phyloP scores from a whole-genome alignment of 1,139 yeast genomes.

The Petasospora fabianii region DNA sequence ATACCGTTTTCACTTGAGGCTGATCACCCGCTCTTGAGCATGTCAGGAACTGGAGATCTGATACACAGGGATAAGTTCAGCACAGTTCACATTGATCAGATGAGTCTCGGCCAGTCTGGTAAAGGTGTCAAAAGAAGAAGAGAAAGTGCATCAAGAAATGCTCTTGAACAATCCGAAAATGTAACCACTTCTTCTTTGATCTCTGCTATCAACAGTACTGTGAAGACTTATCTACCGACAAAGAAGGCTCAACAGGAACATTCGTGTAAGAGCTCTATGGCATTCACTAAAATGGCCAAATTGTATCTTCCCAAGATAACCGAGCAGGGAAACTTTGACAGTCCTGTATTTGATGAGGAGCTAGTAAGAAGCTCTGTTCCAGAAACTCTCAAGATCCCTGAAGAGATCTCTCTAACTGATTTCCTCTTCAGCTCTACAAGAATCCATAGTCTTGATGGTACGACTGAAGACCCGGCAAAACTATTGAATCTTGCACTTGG shows the following conservation, averaged over 20 bases:
- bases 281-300: constrained; percentile 10
- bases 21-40: neutral
- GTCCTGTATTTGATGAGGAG: constrained; percentile 6
- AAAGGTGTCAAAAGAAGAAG: no score
- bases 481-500: constrained; percentile 6
- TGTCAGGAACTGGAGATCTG: no score
- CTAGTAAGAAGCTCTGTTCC: constrained; percentile 8
- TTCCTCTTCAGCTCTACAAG: constrained; percentile 9
- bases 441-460: constrained; percentile 7
- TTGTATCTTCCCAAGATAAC: constrained; percentile 10
- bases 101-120: no score
- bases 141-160: neutral
- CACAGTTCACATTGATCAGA: no score
- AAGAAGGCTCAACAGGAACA: neutral
- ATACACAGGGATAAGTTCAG: no score
- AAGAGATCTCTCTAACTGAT: constrained; percentile 9
- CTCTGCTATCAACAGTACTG: constrained; percentile 10
- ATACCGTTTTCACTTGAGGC: no score
- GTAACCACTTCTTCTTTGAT: constrained; percentile 11
- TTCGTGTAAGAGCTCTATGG: neutral
- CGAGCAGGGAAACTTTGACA: neutral
- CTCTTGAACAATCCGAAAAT: constrained; percentile 1
- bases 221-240: constrained; percentile 1
- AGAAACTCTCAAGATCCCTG: constrained; percentile 13
- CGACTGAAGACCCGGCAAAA: constrained; percentile 9